phyloP scores from a whole-genome alignment of 306 rosid genomes.

The Citrullus colocynthis region DNA sequence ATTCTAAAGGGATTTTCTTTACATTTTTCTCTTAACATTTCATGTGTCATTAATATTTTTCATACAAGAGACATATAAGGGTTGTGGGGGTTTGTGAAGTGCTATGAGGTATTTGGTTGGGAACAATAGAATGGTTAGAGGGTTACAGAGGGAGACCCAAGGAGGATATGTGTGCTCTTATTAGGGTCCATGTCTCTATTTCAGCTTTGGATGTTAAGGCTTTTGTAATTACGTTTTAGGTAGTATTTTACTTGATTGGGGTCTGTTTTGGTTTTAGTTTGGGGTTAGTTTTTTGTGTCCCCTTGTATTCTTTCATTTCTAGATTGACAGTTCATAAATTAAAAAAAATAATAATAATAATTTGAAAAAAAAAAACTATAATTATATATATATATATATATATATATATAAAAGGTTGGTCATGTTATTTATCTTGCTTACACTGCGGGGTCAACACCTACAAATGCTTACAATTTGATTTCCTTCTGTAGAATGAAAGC shows the following conservation, averaged over 20 bases:
- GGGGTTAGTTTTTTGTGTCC: not conserved
- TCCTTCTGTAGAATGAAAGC: slow-evolving; percentile 19
- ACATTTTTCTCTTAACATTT: not conserved
- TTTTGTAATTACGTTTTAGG: not conserved
- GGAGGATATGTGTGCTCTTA: not conserved
- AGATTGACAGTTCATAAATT: not conserved
- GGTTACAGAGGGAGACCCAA: not conserved
- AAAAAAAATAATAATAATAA: too few relatives aligned
- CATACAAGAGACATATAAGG: not conserved
- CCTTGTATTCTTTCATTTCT: not conserved
- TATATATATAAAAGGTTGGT: not conserved
- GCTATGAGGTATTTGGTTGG: not conserved
- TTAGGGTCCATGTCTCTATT: not conserved
- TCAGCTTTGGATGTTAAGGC: not conserved
- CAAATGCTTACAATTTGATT: not conserved
- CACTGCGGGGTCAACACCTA: not conserved
- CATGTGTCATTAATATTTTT: not conserved
- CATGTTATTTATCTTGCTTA: not conserved
- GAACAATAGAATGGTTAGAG: not conserved
- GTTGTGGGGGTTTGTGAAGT: too few relatives aligned
- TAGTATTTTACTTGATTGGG: too few relatives aligned
- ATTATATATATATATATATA: too few relatives aligned
- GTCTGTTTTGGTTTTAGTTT: not conserved
- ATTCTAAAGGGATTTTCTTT: not conserved
- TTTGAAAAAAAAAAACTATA: too few relatives aligned